A percentile compares a stretch with the other conserved stretches of the same genome.
Conservation (phyloP, 2,329 filamentous ascomycete species). For the Cladophialophora chaetospira region DNA sequence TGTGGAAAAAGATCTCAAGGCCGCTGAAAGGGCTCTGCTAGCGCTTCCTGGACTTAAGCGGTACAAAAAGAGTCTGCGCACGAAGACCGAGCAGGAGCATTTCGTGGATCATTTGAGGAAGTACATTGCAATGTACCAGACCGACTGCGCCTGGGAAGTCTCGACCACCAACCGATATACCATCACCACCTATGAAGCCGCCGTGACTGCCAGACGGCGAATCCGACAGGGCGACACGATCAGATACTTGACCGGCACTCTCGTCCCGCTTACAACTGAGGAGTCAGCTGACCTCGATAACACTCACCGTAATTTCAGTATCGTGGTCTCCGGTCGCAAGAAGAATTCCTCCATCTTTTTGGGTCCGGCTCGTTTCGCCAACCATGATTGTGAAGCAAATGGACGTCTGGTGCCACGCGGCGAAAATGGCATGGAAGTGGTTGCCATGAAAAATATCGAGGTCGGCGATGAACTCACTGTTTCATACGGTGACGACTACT, state of each 20-base stretch:
- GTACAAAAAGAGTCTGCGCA: constrained; percentile 68
- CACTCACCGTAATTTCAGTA: constrained; percentile 91
- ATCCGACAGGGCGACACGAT: constrained; percentile 83
- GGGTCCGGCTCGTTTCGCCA: constrained; percentile 92
- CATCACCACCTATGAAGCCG: constrained; percentile 84
- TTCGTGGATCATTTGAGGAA: constrained; percentile 83
- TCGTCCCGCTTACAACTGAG: constrained; percentile 88
- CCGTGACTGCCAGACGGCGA: constrained; percentile 75
- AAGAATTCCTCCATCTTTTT: constrained; percentile 91
- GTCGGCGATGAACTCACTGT: constrained; percentile 95
- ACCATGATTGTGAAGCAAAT: constrained; percentile 95
- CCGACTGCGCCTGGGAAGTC: constrained; percentile 94
- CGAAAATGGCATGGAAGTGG: constrained; percentile 84
- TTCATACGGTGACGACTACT: constrained; percentile 93
- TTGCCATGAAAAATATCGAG: constrained; percentile 78
- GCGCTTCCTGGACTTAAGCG: constrained; percentile 72
- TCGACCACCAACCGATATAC: constrained; percentile 93
- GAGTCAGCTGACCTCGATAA: constrained; percentile 81
- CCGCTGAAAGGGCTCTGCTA: constrained; percentile 73
- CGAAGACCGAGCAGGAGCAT: constrained; percentile 78
- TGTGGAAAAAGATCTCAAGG: constrained; percentile 68
- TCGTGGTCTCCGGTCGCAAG: constrained; percentile 89
- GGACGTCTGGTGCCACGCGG: constrained; percentile 82
- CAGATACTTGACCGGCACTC: constrained; percentile 87
- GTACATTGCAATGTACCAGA: constrained; percentile 89